A percentile compares a stretch with the other conserved stretches of the same genome.
These are phyloP conservation scores for Thelonectria blattea DNA, from an alignment of 2,329 filamentous ascomycete species.

Conservation along the genomic window DNA sequence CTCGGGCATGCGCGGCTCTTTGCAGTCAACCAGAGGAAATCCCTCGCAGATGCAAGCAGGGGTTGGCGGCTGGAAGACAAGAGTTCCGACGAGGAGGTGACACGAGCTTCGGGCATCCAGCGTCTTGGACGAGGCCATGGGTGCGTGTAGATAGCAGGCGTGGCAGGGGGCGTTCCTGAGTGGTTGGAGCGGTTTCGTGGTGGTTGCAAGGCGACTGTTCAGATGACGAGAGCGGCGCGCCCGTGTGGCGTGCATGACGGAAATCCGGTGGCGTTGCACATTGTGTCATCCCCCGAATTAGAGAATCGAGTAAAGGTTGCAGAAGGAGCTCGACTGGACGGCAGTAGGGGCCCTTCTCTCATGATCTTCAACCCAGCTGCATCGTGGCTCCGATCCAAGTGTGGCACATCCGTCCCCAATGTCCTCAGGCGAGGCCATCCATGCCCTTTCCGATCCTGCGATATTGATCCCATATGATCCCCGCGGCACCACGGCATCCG, in stretches of 20 bases:
- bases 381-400: slow-evolving; percentile 11
- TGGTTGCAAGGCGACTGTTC: slow-evolving; percentile 31
- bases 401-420: slow-evolving; percentile 6
- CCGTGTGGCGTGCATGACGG: slow-evolving; percentile 25
- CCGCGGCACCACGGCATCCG: slow-evolving; percentile 1
- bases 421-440: slow-evolving; percentile 5
- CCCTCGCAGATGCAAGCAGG: slow-evolving; percentile 17
- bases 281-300: slow-evolving; percentile 19
- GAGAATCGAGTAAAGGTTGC: slow-evolving; percentile 2
- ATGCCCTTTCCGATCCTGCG: not conserved
- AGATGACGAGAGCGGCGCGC: slow-evolving; percentile 38
- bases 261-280: slow-evolving; percentile 29
- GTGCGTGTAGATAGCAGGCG: slow-evolving; percentile 17
- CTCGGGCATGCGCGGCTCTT: slow-evolving; percentile 23
- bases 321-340: not conserved
- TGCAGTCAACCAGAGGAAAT: slow-evolving; percentile 13
- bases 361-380: slow-evolving; percentile 18
- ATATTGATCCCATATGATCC: slow-evolving; percentile 8
- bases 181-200: slow-evolving; percentile 21
- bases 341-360: not conserved
- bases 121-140: slow-evolving; percentile 9
- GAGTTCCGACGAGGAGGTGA: slow-evolving; percentile 27
- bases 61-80: slow-evolving; percentile 17
- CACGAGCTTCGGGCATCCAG: slow-evolving; percentile 18
- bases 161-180: slow-evolving; percentile 22